A percentile compares a stretch with the other conserved stretches of the same genome.
phyloP scores from a whole-genome alignment of 306 rosid species.

The Acacia confusa region DNA sequence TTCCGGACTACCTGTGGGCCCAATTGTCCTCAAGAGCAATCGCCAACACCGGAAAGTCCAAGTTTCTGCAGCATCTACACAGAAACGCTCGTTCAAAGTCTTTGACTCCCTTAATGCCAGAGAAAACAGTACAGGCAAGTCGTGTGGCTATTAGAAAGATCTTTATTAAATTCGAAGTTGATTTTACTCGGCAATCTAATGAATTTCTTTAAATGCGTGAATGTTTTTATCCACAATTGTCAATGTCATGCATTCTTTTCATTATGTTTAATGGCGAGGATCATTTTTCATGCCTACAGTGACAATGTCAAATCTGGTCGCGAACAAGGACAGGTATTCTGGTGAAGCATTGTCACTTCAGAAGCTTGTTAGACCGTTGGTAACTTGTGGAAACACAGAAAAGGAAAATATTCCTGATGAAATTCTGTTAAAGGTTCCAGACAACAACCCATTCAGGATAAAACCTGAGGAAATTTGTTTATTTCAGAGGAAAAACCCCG shows the following conservation, averaged over 20 bases:
- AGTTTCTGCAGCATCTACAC: slow-evolving; percentile 36
- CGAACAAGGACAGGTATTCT: slow-evolving; percentile 37
- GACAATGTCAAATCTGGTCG: slow-evolving; percentile 29
- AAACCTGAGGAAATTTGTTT: slow-evolving; percentile 40
- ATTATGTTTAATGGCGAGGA: not conserved
- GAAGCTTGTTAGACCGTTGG: slow-evolving; percentile 57
- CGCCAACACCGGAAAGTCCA: slow-evolving; percentile 34
- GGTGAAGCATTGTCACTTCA: slow-evolving; percentile 55
- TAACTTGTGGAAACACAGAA: slow-evolving; percentile 31
- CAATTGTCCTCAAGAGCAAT: slow-evolving; percentile 32
- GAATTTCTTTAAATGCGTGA: not conserved
- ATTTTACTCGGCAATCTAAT: not conserved
- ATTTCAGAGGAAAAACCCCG: slow-evolving; percentile 29
- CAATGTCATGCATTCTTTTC: not conserved
- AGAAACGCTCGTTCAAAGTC: slow-evolving; percentile 52
- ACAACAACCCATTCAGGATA: slow-evolving; percentile 83
- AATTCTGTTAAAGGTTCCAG: slow-evolving; percentile 52
- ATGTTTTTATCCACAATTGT: not conserved
- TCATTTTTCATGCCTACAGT: slow-evolving; percentile 40
- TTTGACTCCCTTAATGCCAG: slow-evolving; percentile 45
- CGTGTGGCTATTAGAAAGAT: slow-evolving; percentile 17
- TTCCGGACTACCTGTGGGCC: slow-evolving; percentile 33
- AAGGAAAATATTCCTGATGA: slow-evolving; percentile 2
- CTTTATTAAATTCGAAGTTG: not conserved
- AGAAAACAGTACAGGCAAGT: slow-evolving; percentile 56